These are phyloP conservation scores for Salvia sclarea DNA, from an alignment of 305 asterid genomes.

Conservation along the genomic window DNA sequence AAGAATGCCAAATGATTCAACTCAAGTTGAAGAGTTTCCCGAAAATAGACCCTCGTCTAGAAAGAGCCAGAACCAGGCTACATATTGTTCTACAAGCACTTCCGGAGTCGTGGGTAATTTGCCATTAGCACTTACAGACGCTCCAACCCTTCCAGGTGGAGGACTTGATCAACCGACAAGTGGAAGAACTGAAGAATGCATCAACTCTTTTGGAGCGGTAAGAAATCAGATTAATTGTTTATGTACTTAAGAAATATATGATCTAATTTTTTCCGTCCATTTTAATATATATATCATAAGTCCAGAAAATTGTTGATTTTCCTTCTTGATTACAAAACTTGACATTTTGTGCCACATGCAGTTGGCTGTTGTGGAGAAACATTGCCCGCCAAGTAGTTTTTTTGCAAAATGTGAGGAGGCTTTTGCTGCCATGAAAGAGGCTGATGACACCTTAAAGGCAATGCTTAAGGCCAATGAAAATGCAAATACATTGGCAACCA, in stretches of 20 bases:
- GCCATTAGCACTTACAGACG: slow-evolving; percentile 22
- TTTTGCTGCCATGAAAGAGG: slow-evolving; percentile 59
- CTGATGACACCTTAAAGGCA: slow-evolving; percentile 59
- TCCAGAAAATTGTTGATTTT: not conserved
- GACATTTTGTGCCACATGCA: slow-evolving; percentile 37
- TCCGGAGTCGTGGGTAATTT: slow-evolving; percentile 23
- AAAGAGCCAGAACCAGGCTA: slow-evolving; percentile 35
- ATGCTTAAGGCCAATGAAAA: slow-evolving; percentile 58
- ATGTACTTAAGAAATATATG: not conserved
- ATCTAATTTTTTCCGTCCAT: not conserved
- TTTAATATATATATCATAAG: not conserved
- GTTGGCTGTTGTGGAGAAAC: slow-evolving; percentile 40
- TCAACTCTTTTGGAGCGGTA: slow-evolving; percentile 45
- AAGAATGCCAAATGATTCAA: slow-evolving; percentile 36
- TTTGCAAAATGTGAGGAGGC: slow-evolving; percentile 63
- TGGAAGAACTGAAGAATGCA: slow-evolving; percentile 37
- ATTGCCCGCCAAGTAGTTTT: slow-evolving; percentile 41
- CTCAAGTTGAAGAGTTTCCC: slow-evolving; percentile 33
- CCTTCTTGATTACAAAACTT: slow-evolving; percentile 17
- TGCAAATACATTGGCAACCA: slow-evolving; percentile 47
- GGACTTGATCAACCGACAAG: slow-evolving; percentile 33
- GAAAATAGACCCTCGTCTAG: slow-evolving; percentile 26
- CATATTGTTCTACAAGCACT: slow-evolving; percentile 24
- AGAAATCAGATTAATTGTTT: not conserved
- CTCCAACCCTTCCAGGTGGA: slow-evolving; percentile 32